Conservation (phyloP, 768 basidiomycete species). For the Amanita muscaria region DNA sequence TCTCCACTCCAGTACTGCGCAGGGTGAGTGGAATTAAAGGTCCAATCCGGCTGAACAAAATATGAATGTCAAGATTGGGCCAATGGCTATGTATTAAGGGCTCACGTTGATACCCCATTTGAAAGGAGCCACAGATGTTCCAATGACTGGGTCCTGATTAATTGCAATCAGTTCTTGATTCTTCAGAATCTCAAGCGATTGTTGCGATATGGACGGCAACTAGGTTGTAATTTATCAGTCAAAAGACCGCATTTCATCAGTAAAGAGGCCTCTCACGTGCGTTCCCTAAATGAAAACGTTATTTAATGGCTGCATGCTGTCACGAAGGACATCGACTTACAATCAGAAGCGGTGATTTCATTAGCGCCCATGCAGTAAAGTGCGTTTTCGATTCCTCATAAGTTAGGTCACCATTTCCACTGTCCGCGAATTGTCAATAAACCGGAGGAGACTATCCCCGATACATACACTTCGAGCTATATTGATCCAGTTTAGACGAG, state of each 20-base stretch:
- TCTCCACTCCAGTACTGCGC: constrained; percentile 69
- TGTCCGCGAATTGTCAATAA: constrained; percentile 14
- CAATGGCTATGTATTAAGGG: background rate
- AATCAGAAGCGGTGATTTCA: constrained; percentile 62
- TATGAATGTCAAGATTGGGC: background rate
- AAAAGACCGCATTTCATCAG: background rate
- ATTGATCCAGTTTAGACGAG: constrained; percentile 5
- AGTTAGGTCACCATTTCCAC: constrained; percentile 54
- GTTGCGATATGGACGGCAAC: constrained; percentile 39
- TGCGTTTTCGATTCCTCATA: constrained; percentile 61
- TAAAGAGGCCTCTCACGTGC: constrained; percentile 19
- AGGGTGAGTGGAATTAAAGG: constrained; percentile 37
- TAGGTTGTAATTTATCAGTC: constrained; percentile 14
- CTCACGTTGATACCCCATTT: constrained; percentile 59
- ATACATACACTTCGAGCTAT: constrained; percentile 49
- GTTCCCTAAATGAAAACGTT: constrained; percentile 20
- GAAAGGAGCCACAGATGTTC: constrained; percentile 55
- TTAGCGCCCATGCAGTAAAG: constrained; percentile 65
- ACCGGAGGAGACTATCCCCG: background rate
- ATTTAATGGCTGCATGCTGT: background rate
- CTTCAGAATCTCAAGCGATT: constrained; percentile 46
- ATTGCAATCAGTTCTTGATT: constrained; percentile 62
- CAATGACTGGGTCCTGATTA: constrained; percentile 57
- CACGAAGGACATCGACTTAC: constrained; percentile 14
- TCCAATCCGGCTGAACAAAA: constrained; percentile 32